Percentiles rank a stretch among this genome's conserved stretches.
Conservation (phyloP, 1,139 yeast species). For the Kodamaea ohmeri region DNA sequence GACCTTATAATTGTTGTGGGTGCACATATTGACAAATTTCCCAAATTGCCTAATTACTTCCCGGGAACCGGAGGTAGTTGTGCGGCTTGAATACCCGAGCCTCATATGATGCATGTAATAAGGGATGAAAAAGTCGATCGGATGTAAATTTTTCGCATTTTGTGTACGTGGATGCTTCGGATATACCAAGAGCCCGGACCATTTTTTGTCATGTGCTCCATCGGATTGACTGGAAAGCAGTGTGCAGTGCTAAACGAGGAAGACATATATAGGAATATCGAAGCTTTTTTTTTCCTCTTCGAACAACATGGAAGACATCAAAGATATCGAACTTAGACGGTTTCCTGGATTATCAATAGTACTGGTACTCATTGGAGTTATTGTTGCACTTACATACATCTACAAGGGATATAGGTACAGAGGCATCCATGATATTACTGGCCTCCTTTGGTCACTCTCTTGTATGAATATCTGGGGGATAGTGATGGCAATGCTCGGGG, state of each 20-base stretch:
- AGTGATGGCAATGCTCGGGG: neutral
- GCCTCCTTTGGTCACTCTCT: neutral
- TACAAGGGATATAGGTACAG: slow-evolving; percentile 2
- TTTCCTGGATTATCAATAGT: slow-evolving; percentile 1
- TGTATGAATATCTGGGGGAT: neutral
- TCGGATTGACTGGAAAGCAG: slow-evolving; percentile 4
- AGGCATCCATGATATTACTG: neutral
- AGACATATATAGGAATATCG: slow-evolving; percentile 1
- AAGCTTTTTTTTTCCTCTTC: neutral
- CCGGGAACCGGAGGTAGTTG: no score
- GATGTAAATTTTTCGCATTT: slow-evolving; percentile 1
- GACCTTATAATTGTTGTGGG: no score
- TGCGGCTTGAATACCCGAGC: no score
- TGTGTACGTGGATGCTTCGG: slow-evolving; percentile 6
- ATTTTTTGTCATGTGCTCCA: slow-evolving; percentile 1
- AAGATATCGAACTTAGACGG: neutral
- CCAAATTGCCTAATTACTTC: no score
- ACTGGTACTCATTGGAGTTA: neutral
- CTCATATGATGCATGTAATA: slow-evolving; percentile 1
- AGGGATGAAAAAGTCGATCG: slow-evolving; percentile 3
- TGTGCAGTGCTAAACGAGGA: neutral
- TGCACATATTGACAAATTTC: no score
- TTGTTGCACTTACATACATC: neutral
- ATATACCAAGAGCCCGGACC: slow-evolving; percentile 7
- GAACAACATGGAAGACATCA: neutral